Conservation (phyloP, 163 green algal species). For the Scenedesmus sp. region DNA sequence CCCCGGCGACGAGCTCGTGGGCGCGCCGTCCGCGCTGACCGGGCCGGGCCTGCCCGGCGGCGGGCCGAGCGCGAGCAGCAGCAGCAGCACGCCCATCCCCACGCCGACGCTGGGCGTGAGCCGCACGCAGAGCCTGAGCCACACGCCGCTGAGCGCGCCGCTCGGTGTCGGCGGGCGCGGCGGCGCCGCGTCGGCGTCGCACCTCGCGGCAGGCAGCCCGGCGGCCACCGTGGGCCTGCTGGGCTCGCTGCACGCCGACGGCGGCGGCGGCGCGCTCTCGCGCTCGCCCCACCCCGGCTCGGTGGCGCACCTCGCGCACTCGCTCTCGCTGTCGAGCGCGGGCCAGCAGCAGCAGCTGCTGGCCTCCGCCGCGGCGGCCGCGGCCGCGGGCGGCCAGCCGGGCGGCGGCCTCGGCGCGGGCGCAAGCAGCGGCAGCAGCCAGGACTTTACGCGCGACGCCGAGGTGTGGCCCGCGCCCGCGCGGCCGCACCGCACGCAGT, state of each 20-base stretch:
- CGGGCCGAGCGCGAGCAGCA: too few relatives aligned
- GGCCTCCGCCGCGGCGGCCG: too few relatives aligned
- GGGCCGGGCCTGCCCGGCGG: not conserved
- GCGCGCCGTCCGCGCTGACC: not conserved
- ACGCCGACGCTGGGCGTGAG: not conserved
- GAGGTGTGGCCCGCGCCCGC: conserved; percentile 12
- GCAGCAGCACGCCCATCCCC: conserved; percentile 16
- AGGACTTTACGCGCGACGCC: conserved; percentile 31
- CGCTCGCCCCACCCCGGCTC: not conserved
- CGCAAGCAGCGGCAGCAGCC: conserved; percentile 13
- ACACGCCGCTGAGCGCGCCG: not conserved
- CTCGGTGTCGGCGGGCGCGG: too few relatives aligned
- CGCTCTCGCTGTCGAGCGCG: not conserved
- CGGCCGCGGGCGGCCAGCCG: not conserved
- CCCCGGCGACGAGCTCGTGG: too few relatives aligned
- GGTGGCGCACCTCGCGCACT: not conserved
- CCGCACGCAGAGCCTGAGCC: not conserved
- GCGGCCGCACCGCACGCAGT: conserved; percentile 15
- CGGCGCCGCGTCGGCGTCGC: too few relatives aligned
- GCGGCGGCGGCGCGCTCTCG: not conserved
- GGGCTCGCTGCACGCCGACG: too few relatives aligned
- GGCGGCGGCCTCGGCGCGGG: not conserved
- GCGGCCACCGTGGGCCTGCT: too few relatives aligned
- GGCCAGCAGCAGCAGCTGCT: conserved; percentile 7
- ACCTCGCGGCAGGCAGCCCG: too few relatives aligned